These are phyloP conservation scores for Magnolia officinalis DNA, from an alignment of 164 flowering plant species.

Conservation along the genomic window DNA sequence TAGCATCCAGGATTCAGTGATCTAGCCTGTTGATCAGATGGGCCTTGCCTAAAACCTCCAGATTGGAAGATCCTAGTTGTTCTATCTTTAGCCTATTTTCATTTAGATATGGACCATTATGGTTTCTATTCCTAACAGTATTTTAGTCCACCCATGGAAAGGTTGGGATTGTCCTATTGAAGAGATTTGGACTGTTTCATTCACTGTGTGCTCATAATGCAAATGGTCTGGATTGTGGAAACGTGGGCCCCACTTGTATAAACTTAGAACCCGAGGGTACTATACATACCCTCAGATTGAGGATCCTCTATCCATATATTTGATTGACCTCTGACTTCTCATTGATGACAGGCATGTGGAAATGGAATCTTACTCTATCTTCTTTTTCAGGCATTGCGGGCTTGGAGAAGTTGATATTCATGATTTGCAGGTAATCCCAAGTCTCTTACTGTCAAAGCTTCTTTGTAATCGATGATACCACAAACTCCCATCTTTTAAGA, in stretches of 20 bases:
- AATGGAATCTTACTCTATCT: conserved; percentile 1
- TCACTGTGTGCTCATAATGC: too few relatives aligned
- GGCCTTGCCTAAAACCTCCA: neutral
- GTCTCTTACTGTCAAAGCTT: neutral
- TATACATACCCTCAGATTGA: neutral
- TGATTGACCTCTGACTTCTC: neutral
- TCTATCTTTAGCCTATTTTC: neutral
- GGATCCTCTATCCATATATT: neutral
- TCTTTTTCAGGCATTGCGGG: conserved; percentile 41
- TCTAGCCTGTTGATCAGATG: neutral
- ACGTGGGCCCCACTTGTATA: too few relatives aligned
- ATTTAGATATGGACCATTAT: too few relatives aligned
- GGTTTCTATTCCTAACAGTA: too few relatives aligned
- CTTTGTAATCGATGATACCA: neutral
- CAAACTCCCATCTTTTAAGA: neutral
- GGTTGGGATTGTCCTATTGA: too few relatives aligned
- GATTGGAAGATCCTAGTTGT: too few relatives aligned
- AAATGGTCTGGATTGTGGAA: too few relatives aligned
- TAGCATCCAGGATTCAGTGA: too few relatives aligned
- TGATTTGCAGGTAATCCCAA: conserved; percentile 17
- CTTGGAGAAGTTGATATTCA: conserved; percentile 27
- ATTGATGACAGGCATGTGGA: neutral
- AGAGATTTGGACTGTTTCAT: too few relatives aligned
- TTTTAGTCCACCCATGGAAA: neutral
- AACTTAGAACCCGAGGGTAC: neutral